phyloP scores from a whole-genome alignment of 768 basidiomycete species.

The Dioszegia hungarica region DNA sequence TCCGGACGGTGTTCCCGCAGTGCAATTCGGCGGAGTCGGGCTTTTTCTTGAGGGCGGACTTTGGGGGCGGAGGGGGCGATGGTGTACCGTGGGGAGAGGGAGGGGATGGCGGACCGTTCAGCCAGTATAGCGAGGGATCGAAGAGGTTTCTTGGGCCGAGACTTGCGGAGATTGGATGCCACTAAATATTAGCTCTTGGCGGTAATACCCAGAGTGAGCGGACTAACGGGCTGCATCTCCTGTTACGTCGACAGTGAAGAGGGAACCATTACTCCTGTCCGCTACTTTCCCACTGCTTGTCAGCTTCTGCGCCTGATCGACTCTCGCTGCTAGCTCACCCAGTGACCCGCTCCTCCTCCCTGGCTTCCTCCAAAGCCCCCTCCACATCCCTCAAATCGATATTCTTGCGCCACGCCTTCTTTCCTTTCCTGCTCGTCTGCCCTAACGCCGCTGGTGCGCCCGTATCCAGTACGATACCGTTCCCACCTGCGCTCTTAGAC shows the following conservation, averaged over 20 bases:
- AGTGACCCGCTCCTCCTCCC: slow-evolving; percentile 73
- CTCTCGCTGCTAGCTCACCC: slow-evolving; percentile 56
- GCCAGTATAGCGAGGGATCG: slow-evolving; percentile 70
- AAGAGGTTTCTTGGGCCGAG: slow-evolving; percentile 36
- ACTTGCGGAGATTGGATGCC: slow-evolving; percentile 34
- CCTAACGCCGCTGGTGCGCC: slow-evolving; percentile 50
- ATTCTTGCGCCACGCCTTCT: slow-evolving; percentile 89
- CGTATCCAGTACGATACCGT: slow-evolving; percentile 5
- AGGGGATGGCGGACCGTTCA: slow-evolving; percentile 82
- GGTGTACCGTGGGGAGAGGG: slow-evolving; percentile 58
- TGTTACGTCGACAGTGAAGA: slow-evolving; percentile 73
- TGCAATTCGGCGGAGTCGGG: slow-evolving; percentile 62
- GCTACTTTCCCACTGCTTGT: slow-evolving; percentile 13
- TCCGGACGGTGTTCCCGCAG: slow-evolving; percentile 5
- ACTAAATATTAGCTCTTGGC: slow-evolving; percentile 21
- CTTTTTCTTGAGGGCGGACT: slow-evolving; percentile 67
- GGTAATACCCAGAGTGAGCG: background rate
- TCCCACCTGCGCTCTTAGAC: background rate
- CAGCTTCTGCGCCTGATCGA: background rate
- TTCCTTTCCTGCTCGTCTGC: slow-evolving; percentile 81
- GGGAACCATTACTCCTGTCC: slow-evolving; percentile 60
- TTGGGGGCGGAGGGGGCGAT: slow-evolving; percentile 10
- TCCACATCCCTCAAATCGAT: slow-evolving; percentile 79
- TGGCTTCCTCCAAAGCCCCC: slow-evolving; percentile 64
- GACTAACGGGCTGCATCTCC: slow-evolving; percentile 69